Conservation (phyloP, 2,329 filamentous ascomycete species). For the Penicillium sp. region DNA sequence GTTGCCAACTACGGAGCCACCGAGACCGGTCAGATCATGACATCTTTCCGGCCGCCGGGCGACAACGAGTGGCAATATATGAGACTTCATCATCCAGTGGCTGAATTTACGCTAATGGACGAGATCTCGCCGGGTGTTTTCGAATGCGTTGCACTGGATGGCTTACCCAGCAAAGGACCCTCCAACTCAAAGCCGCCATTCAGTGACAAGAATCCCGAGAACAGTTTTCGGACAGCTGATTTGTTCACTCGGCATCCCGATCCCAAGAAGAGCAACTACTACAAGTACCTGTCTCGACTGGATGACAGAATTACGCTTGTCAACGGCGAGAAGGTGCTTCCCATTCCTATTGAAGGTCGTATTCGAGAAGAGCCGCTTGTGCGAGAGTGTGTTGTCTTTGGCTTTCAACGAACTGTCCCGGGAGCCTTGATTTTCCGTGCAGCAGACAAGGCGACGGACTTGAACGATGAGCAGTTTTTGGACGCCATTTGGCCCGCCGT, state of each 20-base stretch:
- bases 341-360: conserved; percentile 56
- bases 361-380: conserved; percentile 59
- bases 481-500: conserved; percentile 54
- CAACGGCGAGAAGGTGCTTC: conserved; percentile 56
- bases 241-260: conserved; percentile 51
- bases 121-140: conserved; percentile 43
- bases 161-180: conserved; percentile 43
- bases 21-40: conserved; percentile 65
- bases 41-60: conserved; percentile 55
- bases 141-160: conserved; percentile 44
- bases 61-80: conserved; percentile 67
- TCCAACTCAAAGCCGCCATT: conserved; percentile 49
- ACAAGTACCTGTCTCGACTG: conserved; percentile 50
- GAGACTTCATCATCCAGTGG: conserved; percentile 45
- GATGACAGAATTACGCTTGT: conserved; percentile 54
- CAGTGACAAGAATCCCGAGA: conserved; percentile 48
- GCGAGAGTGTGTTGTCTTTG: conserved; percentile 62
- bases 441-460: conserved; percentile 58
- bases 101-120: conserved; percentile 48
- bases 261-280: conserved; percentile 43
- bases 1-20: conserved; percentile 55
- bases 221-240: conserved; percentile 63
- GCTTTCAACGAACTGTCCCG: conserved; percentile 56
- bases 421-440: conserved; percentile 51
- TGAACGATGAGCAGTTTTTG: conserved; percentile 50